These are phyloP conservation scores for Pulveroboletus sp. DNA, from an alignment of 768 basidiomycete genomes.

Conservation along the genomic window DNA sequence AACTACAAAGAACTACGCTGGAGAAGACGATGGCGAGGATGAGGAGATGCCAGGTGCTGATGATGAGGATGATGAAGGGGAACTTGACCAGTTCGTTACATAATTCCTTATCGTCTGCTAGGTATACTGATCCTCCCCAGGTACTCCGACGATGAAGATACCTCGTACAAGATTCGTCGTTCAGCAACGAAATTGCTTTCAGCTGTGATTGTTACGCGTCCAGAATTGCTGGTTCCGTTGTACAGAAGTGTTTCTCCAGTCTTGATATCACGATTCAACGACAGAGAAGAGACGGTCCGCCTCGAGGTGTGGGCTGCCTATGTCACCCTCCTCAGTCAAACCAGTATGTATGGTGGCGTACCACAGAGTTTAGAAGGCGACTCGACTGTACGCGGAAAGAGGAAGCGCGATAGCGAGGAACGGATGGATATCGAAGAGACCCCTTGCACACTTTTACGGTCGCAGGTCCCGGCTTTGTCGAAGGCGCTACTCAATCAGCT, in stretches of 20 bases:
- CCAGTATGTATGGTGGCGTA: conserved; percentile 70
- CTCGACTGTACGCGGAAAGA: conserved; percentile 54
- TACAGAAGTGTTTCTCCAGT: conserved; percentile 86
- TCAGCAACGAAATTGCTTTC: conserved; percentile 88
- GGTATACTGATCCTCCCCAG: conserved; percentile 36
- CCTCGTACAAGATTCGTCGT: conserved; percentile 95
- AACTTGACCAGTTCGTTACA: conserved; percentile 66
- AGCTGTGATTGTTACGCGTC: conserved; percentile 84
- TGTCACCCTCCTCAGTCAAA: conserved; percentile 77
- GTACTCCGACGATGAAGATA: conserved; percentile 97
- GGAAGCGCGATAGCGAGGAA: conserved; percentile 75
- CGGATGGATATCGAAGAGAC: conserved; percentile 74
- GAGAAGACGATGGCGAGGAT: conserved; percentile 63
- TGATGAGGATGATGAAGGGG: conserved; percentile 81
- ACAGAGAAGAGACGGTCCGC: conserved; percentile 93
- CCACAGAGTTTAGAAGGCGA: conserved; percentile 50
- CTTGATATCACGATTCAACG: conserved; percentile 87
- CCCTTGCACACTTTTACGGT: conserved; percentile 66
- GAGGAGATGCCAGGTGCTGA: conserved; percentile 57
- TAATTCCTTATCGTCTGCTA: background rate
- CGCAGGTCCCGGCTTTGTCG: conserved; percentile 75
- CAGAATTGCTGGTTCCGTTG: conserved; percentile 75
- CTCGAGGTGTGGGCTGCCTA: conserved; percentile 92
- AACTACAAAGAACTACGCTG: conserved; percentile 70
- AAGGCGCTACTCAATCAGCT: conserved; percentile 86